A percentile compares a stretch with the other conserved stretches of the same genome.
phyloP scores from a whole-genome alignment of 805 yeast species.

The Isabelozyma gotoi region DNA sequence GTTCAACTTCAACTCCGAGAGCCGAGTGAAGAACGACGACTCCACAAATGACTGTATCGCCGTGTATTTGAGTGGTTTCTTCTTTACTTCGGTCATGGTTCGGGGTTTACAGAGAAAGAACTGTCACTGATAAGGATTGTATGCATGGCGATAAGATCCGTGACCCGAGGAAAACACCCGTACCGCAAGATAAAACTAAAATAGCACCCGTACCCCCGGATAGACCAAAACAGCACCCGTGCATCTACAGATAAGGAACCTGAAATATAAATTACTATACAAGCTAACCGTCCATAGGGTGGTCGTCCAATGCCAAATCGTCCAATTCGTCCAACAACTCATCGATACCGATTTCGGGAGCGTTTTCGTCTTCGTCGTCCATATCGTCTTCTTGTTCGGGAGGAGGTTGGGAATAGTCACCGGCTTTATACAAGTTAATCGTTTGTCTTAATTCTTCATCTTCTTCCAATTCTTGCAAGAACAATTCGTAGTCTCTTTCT shows the following conservation, averaged over 20 bases:
- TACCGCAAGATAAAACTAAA: too few relatives aligned
- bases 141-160: neutral
- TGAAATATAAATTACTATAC: conserved; percentile 1
- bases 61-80: conserved; percentile 31
- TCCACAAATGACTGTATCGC: conserved; percentile 76
- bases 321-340: conserved; percentile 94
- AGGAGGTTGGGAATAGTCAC: conserved; percentile 21
- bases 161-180: conserved; percentile 1
- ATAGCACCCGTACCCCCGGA: too few relatives aligned
- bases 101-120: neutral
- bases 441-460: conserved; percentile 92
- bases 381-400: conserved; percentile 50
- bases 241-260: too few relatives aligned
- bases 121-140: neutral
- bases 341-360: conserved; percentile 85
- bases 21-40: conserved; percentile 78
- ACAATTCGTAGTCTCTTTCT: conserved; percentile 90
- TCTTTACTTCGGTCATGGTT: neutral
- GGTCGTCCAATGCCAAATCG: conserved; percentile 81
- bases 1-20: conserved; percentile 73
- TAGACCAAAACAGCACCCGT: too few relatives aligned
- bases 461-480: conserved; percentile 96
- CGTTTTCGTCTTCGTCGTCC: conserved; percentile 68
- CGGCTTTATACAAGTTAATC: conserved; percentile 81
- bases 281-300: conserved; percentile 13